These are phyloP conservation scores for Anethum foeniculum DNA, from an alignment of 140 eudicot species.

Conservation along the genomic window DNA sequence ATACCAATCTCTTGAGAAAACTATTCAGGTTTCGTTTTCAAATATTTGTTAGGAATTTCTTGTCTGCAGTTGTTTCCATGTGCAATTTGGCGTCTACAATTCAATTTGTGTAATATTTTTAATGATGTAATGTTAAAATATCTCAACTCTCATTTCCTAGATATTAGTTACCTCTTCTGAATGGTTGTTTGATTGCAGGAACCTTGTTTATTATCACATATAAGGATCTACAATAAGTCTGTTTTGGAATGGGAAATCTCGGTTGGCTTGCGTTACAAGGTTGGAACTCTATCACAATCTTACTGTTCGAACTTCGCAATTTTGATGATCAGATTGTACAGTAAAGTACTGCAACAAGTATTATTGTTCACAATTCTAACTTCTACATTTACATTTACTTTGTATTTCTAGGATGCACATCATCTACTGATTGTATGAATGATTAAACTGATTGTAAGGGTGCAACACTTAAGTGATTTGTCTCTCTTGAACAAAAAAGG, in stretches of 20 bases:
- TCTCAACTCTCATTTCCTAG: neutral
- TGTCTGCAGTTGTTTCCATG: neutral
- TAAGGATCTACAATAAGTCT: slow-evolving; percentile 88
- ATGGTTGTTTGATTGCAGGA: slow-evolving; percentile 40
- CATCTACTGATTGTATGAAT: neutral
- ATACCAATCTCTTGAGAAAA: neutral
- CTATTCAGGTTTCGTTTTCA: neutral
- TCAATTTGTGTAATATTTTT: neutral
- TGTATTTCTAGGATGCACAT: neutral
- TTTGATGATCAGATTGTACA: neutral
- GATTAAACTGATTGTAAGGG: neutral
- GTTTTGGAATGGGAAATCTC: slow-evolving; percentile 98
- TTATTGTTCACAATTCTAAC: neutral
- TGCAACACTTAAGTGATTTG: neutral
- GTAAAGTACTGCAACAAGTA: neutral
- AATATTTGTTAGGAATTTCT: neutral
- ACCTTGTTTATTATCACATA: slow-evolving; percentile 85
- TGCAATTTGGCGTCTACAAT: neutral
- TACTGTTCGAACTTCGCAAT: neutral
- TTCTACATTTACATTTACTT: neutral
- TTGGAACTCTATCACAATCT: slow-evolving; percentile 18
- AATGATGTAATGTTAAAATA: neutral
- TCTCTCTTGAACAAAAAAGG: neutral
- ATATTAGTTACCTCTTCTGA: slow-evolving; percentile 3
- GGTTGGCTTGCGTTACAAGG: slow-evolving; percentile 93